Evolutionary conservation across 2,329 filamentous ascomycete genomes (phyloP).

Genomic region (Colletotrichum sp.): DNA sequence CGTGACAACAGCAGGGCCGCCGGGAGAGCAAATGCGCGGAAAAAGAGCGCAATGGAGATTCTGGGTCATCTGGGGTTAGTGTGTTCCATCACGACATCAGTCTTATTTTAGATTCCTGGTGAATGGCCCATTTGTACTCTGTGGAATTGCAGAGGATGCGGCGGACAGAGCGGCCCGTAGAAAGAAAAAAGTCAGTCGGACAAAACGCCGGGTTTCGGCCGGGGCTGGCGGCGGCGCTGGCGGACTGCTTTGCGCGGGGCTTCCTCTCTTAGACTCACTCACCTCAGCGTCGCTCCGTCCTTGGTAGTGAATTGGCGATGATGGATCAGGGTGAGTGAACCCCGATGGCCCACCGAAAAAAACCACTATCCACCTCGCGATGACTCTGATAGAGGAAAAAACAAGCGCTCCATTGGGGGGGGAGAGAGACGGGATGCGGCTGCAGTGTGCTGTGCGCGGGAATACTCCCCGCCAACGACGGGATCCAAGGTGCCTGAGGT

Average conservation of each 20-base stretch:
- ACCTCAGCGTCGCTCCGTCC: not conserved
- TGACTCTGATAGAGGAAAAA: slow-evolving; percentile 7
- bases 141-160: not conserved
- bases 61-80: slow-evolving; percentile 1
- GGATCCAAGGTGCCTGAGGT: not conserved
- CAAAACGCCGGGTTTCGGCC: slow-evolving; percentile 15
- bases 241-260: not conserved
- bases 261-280: not conserved
- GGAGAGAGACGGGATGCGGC: not conserved
- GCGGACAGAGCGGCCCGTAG: not conserved
- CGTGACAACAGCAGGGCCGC: not conserved
- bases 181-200: not conserved
- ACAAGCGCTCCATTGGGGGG: slow-evolving; percentile 16
- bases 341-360: slow-evolving; percentile 1
- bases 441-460: not conserved
- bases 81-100: slow-evolving; percentile 9
- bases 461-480: not conserved
- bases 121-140: not conserved
- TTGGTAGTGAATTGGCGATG: not conserved
- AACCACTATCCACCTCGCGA: not conserved
- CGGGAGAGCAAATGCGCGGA: not conserved
- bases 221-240: not conserved
- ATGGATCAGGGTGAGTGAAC: not conserved
- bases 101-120: not conserved
- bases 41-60: slow-evolving; percentile 13